Conservation (phyloP, 2,329 filamentous ascomycete genomes). For the Mariannaea elegans region DNA sequence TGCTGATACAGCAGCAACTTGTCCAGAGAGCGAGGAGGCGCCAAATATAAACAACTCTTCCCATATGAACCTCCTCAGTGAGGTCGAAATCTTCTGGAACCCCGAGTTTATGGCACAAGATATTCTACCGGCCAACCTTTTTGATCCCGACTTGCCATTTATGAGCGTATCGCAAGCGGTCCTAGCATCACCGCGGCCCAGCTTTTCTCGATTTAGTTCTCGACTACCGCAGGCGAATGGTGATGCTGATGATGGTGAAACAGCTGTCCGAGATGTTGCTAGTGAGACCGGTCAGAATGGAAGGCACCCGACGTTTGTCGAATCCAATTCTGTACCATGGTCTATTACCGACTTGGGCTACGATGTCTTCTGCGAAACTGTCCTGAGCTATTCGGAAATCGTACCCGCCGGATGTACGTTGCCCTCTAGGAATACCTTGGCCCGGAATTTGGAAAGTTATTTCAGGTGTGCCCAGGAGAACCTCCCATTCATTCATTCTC, state of each 20-base stretch:
- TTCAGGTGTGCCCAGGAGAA: conserved; percentile 1
- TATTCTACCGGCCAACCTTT: neutral
- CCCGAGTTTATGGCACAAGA: neutral
- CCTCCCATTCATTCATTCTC: conserved; percentile 4
- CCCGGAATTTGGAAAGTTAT: neutral
- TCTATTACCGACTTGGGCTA: neutral
- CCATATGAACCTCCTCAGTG: neutral
- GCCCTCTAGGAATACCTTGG: neutral
- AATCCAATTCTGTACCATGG: neutral
- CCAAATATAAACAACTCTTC: neutral
- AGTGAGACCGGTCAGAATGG: neutral
- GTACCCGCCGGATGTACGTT: neutral
- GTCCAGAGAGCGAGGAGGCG: neutral
- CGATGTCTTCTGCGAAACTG: neutral
- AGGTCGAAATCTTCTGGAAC: neutral
- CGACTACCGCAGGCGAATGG: neutral
- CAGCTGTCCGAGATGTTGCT: too few relatives aligned
- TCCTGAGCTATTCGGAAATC: neutral
- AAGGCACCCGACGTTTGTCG: neutral
- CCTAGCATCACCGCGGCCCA: neutral
- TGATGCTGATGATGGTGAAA: neutral
- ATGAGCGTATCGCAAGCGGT: neutral
- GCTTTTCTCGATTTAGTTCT: neutral
- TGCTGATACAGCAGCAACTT: neutral
- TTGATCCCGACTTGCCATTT: neutral